Evolutionary conservation across 768 basidiomycete genomes (phyloP), one percentile per base, ranked within the genome.

Genomic region (Scleroderma citrinum): DNA sequence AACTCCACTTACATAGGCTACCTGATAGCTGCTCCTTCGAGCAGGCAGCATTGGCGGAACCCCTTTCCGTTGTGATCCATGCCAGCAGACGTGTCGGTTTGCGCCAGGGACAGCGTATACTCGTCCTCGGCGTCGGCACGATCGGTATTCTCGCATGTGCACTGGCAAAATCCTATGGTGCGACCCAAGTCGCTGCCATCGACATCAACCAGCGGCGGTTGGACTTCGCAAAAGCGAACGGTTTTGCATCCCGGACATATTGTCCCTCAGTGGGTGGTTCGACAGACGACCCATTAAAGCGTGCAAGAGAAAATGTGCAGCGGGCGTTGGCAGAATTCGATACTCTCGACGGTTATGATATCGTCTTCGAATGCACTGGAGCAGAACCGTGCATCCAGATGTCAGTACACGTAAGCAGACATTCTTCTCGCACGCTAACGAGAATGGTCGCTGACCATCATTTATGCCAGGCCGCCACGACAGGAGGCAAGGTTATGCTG

Each of bases 301-400:
- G 71, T 6, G 82, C 83, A n/a, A 81, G 80, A 64, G 80, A 82
- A 50, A 76, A 68, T 55, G 72, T 78, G 7, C 65, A 71, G 36
- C 60, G 65, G 7, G 76, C 79, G 6, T 71, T 91, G 49, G 60
- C 70, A 43, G 65, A 73, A 46, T 87, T 90, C 60, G 71, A 67
- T 51, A 69, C 76, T 51, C 72, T 73, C 20, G 83, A 90, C 23
- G 95, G 95, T 26, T 95, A 92, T 69, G 92, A 96, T 65, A 74
- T 89, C 61, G 85, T 97, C 43, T 89, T 94, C 60, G 94, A 98
- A 67, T 98, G 94, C 69, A 93, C 92, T 12, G 94, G 94, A 53
- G 92, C 91, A 2, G 92, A 95, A 66, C 76, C 82, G 31, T 91
- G 88, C 62, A 91, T 95, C 62, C 92, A 95, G 64, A 84, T 90